Conservation (phyloP, 306 rosid genomes). For the Mimosa pudica region DNA sequence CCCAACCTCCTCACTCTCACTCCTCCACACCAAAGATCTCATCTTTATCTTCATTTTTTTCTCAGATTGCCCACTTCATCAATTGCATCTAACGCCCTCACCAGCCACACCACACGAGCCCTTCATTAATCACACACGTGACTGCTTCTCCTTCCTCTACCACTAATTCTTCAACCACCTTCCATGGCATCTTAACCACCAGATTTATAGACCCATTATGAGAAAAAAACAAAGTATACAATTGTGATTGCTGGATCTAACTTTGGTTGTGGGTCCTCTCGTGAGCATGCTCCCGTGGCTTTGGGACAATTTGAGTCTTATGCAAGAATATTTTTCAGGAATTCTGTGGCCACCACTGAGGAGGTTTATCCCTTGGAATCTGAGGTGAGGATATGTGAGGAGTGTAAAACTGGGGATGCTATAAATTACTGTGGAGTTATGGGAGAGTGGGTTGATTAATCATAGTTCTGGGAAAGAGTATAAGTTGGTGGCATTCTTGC, state of each 20-base stretch:
- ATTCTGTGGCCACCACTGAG: slow-evolving; percentile 91
- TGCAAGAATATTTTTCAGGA: slow-evolving; percentile 87
- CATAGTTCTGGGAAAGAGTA: slow-evolving; percentile 91
- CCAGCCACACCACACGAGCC: slow-evolving; percentile 14
- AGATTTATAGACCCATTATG: slow-evolving; percentile 70
- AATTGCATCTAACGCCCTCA: slow-evolving; percentile 7
- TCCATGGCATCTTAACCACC: slow-evolving; percentile 64
- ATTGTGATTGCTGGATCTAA: slow-evolving; percentile 79
- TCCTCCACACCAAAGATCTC: slow-evolving; percentile 42
- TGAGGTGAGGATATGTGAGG: slow-evolving; percentile 44
- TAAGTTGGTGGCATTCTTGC: too few species aligned
- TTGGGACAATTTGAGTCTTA: slow-evolving; percentile 90
- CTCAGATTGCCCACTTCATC: slow-evolving; percentile 43
- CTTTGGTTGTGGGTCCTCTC: slow-evolving; percentile 97
- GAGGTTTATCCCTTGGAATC: slow-evolving; percentile 51
- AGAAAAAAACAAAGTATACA: slow-evolving; percentile 66
- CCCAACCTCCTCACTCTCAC: too few species aligned
- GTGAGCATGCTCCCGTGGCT: slow-evolving; percentile 98
- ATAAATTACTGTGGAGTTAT: slow-evolving; percentile 83
- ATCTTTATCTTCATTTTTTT: slow-evolving; percentile 14
- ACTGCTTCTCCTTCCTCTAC: slow-evolving; percentile 35
- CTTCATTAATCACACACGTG: slow-evolving; percentile 40
- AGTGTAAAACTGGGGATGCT: slow-evolving; percentile 72
- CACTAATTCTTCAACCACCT: slow-evolving; percentile 39
- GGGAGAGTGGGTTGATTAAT: slow-evolving; percentile 66